A percentile compares a stretch with the other conserved stretches of the same genome.
Evolutionary conservation across 1,139 yeast genomes (phyloP).

Genomic region (Protomyces gravidus): DNA sequence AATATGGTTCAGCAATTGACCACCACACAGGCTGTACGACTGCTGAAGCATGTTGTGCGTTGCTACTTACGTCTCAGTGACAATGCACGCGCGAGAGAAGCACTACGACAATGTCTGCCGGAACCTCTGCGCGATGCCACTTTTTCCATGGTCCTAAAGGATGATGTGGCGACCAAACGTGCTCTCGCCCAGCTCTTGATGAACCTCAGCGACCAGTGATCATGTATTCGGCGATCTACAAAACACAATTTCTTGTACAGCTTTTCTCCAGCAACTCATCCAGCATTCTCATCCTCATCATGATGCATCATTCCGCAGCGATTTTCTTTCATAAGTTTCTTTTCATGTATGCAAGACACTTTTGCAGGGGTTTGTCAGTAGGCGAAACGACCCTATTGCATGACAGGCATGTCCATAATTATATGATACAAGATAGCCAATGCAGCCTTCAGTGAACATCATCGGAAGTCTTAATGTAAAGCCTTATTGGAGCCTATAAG

Average conservation of each 20-base stretch:
- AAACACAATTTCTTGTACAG: neutral
- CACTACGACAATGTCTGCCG: constrained; percentile 77
- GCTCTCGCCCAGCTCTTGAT: constrained; percentile 78
- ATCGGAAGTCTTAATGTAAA: too few species aligned
- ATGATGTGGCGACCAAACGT: constrained; percentile 82
- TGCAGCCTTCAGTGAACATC: too few species aligned
- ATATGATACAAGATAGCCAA: too few species aligned
- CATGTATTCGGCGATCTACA: neutral
- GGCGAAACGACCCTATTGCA: too few species aligned
- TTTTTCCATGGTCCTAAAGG: constrained; percentile 70
- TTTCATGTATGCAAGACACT: too few species aligned
- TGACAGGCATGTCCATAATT: too few species aligned
- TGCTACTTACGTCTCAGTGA: constrained; percentile 89
- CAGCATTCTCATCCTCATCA: neutral
- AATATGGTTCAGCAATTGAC: constrained; percentile 85
- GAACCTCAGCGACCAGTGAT: constrained; percentile 49
- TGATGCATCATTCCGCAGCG: neutral
- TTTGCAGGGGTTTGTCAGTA: too few species aligned
- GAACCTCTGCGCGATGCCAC: constrained; percentile 89
- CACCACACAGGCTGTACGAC: constrained; percentile 66
- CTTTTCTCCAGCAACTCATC: neutral
- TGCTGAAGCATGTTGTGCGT: constrained; percentile 87
- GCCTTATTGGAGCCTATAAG: too few species aligned
- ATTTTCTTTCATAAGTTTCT: neutral
- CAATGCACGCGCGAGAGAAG: constrained; percentile 83